Conservation (phyloP, 768 basidiomycete species). For the Kwoniella mangroviensis region DNA sequence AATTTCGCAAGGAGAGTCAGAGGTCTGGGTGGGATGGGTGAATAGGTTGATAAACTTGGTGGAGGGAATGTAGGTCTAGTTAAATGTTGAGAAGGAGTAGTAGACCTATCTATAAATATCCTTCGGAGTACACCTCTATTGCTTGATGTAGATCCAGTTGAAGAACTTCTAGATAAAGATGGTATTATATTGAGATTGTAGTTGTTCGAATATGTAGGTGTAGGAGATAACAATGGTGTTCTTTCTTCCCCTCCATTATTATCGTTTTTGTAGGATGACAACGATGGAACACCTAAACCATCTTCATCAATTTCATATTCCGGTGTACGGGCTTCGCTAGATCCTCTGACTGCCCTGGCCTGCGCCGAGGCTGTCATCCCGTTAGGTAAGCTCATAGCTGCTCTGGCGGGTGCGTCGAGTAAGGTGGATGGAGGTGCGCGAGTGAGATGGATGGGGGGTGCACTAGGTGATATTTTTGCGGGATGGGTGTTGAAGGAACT, state of each 20-base stretch:
- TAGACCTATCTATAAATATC: conserved; percentile 54
- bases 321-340: conserved; percentile 44
- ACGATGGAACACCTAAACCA: conserved; percentile 10
- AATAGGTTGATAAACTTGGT: conserved; percentile 55
- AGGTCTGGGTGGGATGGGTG: conserved; percentile 50
- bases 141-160: conserved; percentile 39
- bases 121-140: conserved; percentile 43
- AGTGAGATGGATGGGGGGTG: conserved; percentile 27
- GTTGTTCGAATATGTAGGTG: conserved; percentile 19
- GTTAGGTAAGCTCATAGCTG: conserved; percentile 56
- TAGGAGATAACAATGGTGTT: conserved; percentile 32
- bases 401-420: conserved; percentile 55
- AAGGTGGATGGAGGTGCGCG: conserved; percentile 44
- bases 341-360: conserved; percentile 50
- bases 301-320: conserved; percentile 45
- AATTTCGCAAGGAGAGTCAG: conserved; percentile 42
- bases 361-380: conserved; percentile 47
- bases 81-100: conserved; percentile 54
- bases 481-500: conserved; percentile 28
- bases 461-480: background rate
- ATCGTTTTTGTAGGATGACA: conserved; percentile 3
- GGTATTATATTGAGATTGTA: conserved; percentile 6
- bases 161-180: conserved; percentile 41
- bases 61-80: conserved; percentile 56
- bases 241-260: conserved; percentile 23